Evolutionary conservation across 495 filamentous ascomycete species (phyloP), one percentile per base, ranked within the genome.

Genomic region (Podospora comata): DNA sequence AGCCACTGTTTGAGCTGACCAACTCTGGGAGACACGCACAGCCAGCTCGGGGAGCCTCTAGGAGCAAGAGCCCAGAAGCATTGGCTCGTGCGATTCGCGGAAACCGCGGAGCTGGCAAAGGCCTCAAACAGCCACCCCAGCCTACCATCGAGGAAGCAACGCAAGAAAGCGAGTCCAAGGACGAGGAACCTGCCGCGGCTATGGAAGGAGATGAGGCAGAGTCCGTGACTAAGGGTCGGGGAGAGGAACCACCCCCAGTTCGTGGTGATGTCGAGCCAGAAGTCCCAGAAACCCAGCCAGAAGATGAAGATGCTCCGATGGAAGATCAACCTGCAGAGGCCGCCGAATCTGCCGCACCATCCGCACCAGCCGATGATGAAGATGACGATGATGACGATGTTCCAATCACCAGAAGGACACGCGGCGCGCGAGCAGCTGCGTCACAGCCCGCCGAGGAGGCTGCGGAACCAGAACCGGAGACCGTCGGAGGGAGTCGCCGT

Each of bases 21-120:
- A 89, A 88, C 72, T 96, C 92, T 2, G 93, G 93, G 15, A 86
- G 84, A 72, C 91, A 96, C 75, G 86, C 88, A 16, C 80, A 88
- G 32, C 80, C 84, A 32, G 86, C 85, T 16, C 67, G 78, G 30
- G 61, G 30, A 57, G 72, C 66, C 30, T 79, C 81, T 7, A 74
- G 74, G 55, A 92, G 91, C 15, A 83, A 76, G 54, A 92, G 86
- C 68, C 93, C 92, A 2, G 91, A 93, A 70, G 72, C 81, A 34
- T 75, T 82, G 61, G 65, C 75, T 30, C 77, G 77, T 26, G 60
- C 65, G 16, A 70, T 67, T 20, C 83, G 88, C 2, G 87, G 83
- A 26, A 83, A 88, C 55, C 87, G 86, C 55, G 79, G 78, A 15
- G 39, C 39, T 16, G 39, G 39, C 1, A 93, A 92, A 75, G 86